These are phyloP conservation scores for Colletotrichum simmondsii DNA, from an alignment of 2,329 filamentous ascomycete genomes.

Conservation along the genomic window DNA sequence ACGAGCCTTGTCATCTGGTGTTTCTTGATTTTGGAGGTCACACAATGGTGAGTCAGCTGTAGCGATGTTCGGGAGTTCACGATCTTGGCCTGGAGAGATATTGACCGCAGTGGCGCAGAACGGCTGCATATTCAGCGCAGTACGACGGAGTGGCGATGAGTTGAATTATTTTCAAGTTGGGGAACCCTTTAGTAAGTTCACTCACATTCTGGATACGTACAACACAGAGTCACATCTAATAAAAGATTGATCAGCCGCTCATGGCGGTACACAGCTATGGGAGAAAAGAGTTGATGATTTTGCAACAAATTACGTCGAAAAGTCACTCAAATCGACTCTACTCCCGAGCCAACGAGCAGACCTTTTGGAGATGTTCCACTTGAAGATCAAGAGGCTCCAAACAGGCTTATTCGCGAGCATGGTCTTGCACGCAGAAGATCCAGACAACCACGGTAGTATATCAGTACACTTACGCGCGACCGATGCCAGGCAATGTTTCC, in stretches of 20 bases:
- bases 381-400: neutral
- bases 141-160: neutral
- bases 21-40: neutral
- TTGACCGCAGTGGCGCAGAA: neutral
- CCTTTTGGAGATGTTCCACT: neutral
- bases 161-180: neutral
- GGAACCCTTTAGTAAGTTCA: neutral
- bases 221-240: neutral
- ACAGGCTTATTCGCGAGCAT: neutral
- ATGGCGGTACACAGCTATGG: neutral
- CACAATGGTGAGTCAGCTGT: neutral
- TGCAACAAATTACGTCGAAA: neutral
- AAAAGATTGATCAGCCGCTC: neutral
- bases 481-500: neutral
- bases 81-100: neutral
- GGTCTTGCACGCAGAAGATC: neutral
- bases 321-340: neutral
- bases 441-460: neutral
- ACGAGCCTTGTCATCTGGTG: neutral
- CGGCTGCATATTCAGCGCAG: neutral
- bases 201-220: fast-evolving
- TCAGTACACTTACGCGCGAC: neutral
- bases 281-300: neutral
- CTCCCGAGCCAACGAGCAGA: neutral
- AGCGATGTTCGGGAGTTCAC: neutral